phyloP scores from a whole-genome alignment of 2,329 filamentous ascomycete species.

The Exutisphaerella laricina region DNA sequence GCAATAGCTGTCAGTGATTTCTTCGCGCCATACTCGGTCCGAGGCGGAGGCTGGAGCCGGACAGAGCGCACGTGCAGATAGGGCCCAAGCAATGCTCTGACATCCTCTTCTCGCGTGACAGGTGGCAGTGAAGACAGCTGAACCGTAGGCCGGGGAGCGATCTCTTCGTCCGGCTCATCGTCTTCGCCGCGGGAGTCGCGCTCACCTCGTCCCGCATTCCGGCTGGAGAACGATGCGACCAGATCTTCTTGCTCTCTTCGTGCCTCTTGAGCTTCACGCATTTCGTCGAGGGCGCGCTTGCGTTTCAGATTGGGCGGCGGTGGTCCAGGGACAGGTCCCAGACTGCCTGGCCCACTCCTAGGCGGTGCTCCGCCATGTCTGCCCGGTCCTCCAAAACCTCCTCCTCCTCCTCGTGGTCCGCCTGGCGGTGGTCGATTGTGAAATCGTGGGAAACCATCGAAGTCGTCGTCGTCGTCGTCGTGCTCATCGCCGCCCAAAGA shows the following conservation, averaged over 20 bases:
- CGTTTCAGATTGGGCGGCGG: slow-evolving; percentile 31
- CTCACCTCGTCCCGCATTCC: slow-evolving; percentile 21
- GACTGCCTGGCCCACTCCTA: slow-evolving; percentile 45
- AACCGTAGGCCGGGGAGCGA: slow-evolving; percentile 47
- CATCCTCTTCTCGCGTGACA: slow-evolving; percentile 53
- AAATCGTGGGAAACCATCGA: slow-evolving; percentile 18
- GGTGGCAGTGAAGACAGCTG: slow-evolving; percentile 51
- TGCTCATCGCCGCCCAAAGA: slow-evolving; percentile 53
- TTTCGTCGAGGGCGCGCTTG: slow-evolving; percentile 31
- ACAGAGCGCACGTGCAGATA: slow-evolving; percentile 27
- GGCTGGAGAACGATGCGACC: slow-evolving; percentile 12
- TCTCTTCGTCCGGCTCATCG: slow-evolving; percentile 39
- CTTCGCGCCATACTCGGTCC: slow-evolving; percentile 38
- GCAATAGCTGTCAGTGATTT: slow-evolving; percentile 74
- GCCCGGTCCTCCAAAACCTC: slow-evolving; percentile 12
- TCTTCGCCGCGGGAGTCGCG: slow-evolving; percentile 5
- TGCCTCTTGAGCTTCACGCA: slow-evolving; percentile 29
- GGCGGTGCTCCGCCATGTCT: slow-evolving; percentile 29
- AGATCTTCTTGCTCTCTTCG: slow-evolving; percentile 23
- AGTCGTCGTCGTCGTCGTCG: slow-evolving; percentile 43
- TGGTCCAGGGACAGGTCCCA: slow-evolving; percentile 40
- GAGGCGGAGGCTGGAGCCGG: slow-evolving; percentile 17
- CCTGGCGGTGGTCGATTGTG: slow-evolving; percentile 12
- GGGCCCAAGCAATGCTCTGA: slow-evolving; percentile 45
- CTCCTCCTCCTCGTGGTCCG: slow-evolving; percentile 12